Conservation (phyloP, 2,329 filamentous ascomycete genomes). For the Botrytis deweyae region DNA sequence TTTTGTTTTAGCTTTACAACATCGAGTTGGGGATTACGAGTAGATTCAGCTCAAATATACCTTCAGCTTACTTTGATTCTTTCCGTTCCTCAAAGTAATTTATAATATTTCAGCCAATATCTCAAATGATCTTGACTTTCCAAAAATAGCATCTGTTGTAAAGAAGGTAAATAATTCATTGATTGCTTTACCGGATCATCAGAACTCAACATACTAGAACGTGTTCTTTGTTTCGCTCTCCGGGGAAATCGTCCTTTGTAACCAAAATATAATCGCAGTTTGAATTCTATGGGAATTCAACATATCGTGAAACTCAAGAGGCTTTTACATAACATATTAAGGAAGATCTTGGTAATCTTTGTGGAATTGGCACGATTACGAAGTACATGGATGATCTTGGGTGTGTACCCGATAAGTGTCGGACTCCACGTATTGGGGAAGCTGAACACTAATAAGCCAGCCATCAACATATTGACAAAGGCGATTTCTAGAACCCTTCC, state of each 20-base stretch:
- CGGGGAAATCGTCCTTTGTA: neutral
- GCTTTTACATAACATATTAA: neutral
- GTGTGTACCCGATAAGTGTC: neutral
- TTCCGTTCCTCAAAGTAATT: neutral
- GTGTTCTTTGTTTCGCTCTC: neutral
- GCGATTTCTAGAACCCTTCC: neutral
- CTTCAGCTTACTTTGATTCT: neutral
- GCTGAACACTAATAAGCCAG: slow-evolving; percentile 7
- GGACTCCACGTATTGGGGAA: slow-evolving; percentile 9
- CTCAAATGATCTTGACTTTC: neutral
- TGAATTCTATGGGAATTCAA: neutral
- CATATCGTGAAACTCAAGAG: neutral
- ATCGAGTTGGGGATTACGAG: neutral
- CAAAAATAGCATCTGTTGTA: neutral
- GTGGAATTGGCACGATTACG: neutral
- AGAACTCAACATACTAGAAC: neutral
- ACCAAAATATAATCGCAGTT: neutral
- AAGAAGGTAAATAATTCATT: neutral
- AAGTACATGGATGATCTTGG: neutral
- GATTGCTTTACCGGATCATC: neutral
- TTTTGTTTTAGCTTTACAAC: neutral
- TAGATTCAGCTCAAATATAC: neutral
- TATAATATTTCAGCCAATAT: neutral
- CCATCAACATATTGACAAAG: slow-evolving; percentile 18
- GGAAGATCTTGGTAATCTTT: neutral